These are phyloP conservation scores for Nitzschia palea DNA, from an alignment of 108 stramenopile species.

Conservation along the genomic window DNA sequence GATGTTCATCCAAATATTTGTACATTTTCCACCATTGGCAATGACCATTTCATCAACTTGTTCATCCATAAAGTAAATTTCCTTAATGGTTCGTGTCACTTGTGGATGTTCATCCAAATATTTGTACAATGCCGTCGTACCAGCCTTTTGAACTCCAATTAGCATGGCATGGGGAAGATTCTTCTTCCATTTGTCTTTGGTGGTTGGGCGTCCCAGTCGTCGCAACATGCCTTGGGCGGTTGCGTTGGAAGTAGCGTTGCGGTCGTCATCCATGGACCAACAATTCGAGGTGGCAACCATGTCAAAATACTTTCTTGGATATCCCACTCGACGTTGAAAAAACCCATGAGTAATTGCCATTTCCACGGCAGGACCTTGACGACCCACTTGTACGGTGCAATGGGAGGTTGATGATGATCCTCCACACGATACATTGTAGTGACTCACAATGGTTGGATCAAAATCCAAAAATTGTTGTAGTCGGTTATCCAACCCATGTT, in stretches of 20 bases:
- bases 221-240: not conserved
- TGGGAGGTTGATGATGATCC: too few relatives aligned
- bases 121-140: conserved; percentile 87
- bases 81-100: conserved; percentile 59
- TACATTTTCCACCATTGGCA: conserved; percentile 38
- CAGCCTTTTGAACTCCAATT: conserved; percentile 87
- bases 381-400: not conserved
- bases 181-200: not conserved
- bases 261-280: not conserved
- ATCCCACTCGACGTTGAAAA: not conserved
- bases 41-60: conserved; percentile 36
- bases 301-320: not conserved
- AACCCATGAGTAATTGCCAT: not conserved
- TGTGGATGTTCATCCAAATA: conserved; percentile 86
- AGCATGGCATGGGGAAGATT: conserved; percentile 60
- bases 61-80: conserved; percentile 95
- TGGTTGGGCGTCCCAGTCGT: not conserved
- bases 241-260: not conserved
- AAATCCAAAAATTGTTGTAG: not conserved
- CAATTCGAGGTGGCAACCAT: not conserved
- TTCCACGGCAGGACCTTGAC: not conserved
- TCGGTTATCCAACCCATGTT: not conserved
- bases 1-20: conserved; percentile 87
- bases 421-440: not conserved
- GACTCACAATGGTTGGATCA: not conserved